Evolutionary conservation across 805 yeast species (phyloP), one percentile per base, ranked within the genome.

Genomic region (Teunomyces atbi): DNA sequence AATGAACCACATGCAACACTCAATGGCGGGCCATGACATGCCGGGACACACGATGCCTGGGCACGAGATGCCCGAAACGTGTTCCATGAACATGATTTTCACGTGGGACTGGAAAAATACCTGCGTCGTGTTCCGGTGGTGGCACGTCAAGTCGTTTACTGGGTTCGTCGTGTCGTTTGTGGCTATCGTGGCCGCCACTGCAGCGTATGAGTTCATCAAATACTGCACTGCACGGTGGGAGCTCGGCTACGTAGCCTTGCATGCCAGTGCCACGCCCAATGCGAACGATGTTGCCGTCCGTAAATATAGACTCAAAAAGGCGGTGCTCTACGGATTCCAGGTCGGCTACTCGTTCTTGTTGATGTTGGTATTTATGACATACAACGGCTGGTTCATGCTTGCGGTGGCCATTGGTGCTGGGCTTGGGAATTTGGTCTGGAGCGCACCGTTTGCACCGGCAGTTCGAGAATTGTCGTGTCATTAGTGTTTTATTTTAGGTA

Each of bases 351-450:
- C 89, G 3, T 84, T 85, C 57, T 67, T 82, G 69, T 66, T 83
- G 56, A 87, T 88, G 96, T 76, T 87, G 54, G 79, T 89, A 0
- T 88, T 87, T 55, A 88, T 88, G 96, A 86, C 92, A 5, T 88
- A 85, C 62, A 87, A 87, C 60, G 88, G 92, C 10, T 88, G 91
- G 91, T 76, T 83, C 28, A 86, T 87, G 94, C 40, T 80, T 6
- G 82, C 92, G 3, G 86, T 86, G 7, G 82, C 80, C 1, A 52
- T 74, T 1, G 96, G 96, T 2, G 94, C 94, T 1, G 75, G 73
- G n/a, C 18, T 79, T 20, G 96, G 96, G 1, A 76, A 82, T 59
- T 81, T 74, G 55, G 29, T 79, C 8, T 88, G 89, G 84, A 78
- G 79, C 6, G 41, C 42, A 1, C 57, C 49, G 11, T 39, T 30